A percentile compares a stretch with the other conserved stretches of the same genome.
Conservation (phyloP, 2,329 filamentous ascomycete genomes). For the Fusarium clavum region DNA sequence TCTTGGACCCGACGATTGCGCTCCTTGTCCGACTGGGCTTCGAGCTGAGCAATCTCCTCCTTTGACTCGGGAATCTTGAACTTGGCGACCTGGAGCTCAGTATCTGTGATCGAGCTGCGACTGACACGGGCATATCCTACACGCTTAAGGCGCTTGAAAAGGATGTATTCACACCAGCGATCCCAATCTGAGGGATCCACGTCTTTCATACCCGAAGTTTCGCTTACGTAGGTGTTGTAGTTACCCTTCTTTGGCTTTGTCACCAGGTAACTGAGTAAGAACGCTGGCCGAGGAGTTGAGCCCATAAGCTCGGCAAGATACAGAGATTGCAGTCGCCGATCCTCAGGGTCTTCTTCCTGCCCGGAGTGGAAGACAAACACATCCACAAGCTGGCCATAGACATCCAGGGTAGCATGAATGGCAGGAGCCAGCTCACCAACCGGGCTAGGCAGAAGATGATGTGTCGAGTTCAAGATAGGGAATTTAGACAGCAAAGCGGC, state of each 20-base stretch:
- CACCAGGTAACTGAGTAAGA: constrained; percentile 92
- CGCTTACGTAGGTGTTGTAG: constrained; percentile 94
- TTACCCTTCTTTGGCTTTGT: constrained; percentile 92
- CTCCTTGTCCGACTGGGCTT: constrained; percentile 61
- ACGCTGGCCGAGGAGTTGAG: constrained; percentile 79
- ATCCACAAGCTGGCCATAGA: constrained; percentile 89
- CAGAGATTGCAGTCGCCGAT: constrained; percentile 85
- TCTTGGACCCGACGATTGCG: constrained; percentile 73
- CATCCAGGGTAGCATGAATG: constrained; percentile 95
- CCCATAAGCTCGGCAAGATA: constrained; percentile 93
- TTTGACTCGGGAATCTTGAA: constrained; percentile 81
- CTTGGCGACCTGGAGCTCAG: constrained; percentile 95
- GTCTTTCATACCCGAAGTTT: constrained; percentile 90
- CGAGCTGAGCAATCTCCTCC: constrained; percentile 62
- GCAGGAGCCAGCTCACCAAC: constrained; percentile 95
- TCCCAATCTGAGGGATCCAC: constrained; percentile 96
- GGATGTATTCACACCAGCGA: constrained; percentile 98
- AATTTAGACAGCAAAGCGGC: constrained; percentile 94
- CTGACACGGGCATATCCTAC: constrained; percentile 92
- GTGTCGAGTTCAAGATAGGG: constrained; percentile 95
- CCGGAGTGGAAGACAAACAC: constrained; percentile 99
- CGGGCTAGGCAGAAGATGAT: constrained; percentile 92
- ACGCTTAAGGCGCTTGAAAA: constrained; percentile 89
- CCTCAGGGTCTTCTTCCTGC: constrained; percentile 95
- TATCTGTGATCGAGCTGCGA: constrained; percentile 93